A percentile compares a stretch with the other conserved stretches of the same genome.
Evolutionary conservation across 2,329 filamentous ascomycete species (phyloP).

Genomic region (Aureobasidium sp.): DNA sequence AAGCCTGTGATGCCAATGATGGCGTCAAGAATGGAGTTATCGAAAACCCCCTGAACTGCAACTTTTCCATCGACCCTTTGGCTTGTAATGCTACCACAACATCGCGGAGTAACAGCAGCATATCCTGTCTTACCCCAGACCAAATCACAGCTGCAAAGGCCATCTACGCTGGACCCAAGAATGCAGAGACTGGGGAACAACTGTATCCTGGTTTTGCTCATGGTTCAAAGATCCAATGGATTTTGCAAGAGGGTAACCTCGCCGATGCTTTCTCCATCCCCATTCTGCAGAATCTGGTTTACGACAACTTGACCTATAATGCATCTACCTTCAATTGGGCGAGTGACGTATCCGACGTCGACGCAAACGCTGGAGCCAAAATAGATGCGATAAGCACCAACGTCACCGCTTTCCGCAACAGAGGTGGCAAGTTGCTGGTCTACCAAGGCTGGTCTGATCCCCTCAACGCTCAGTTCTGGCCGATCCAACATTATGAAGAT

Average conservation of each 20-base stretch:
- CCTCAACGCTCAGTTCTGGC: slow-evolving; percentile 30
- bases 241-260: slow-evolving; percentile 28
- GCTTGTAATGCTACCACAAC: slow-evolving; percentile 20
- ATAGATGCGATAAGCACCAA: slow-evolving; percentile 33
- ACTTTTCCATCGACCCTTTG: slow-evolving; percentile 28
- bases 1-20: slow-evolving; percentile 41
- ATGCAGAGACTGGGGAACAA: slow-evolving; percentile 18
- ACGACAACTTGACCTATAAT: slow-evolving; percentile 31
- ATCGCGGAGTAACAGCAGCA: slow-evolving; percentile 12
- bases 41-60: slow-evolving; percentile 38
- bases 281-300: slow-evolving; percentile 37
- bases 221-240: slow-evolving; percentile 34
- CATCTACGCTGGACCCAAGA: slow-evolving; percentile 28
- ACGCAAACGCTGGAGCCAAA: slow-evolving; percentile 26
- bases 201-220: slow-evolving; percentile 36
- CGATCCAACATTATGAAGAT: slow-evolving; percentile 28
- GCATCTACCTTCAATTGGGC: slow-evolving; percentile 31
- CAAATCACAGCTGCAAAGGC: slow-evolving; percentile 27
- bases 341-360: slow-evolving; percentile 27
- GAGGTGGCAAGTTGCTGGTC: slow-evolving; percentile 32
- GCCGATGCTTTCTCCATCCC: slow-evolving; percentile 30
- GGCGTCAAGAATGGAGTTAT: slow-evolving; percentile 42
- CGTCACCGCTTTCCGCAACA: slow-evolving; percentile 24
- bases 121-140: slow-evolving; percentile 24
- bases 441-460: slow-evolving; percentile 35